Percentiles rank a stretch among this genome's conserved stretches.
Evolutionary conservation across 345 rosid species (phyloP).

Genomic region (Sapria himalayana): DNA sequence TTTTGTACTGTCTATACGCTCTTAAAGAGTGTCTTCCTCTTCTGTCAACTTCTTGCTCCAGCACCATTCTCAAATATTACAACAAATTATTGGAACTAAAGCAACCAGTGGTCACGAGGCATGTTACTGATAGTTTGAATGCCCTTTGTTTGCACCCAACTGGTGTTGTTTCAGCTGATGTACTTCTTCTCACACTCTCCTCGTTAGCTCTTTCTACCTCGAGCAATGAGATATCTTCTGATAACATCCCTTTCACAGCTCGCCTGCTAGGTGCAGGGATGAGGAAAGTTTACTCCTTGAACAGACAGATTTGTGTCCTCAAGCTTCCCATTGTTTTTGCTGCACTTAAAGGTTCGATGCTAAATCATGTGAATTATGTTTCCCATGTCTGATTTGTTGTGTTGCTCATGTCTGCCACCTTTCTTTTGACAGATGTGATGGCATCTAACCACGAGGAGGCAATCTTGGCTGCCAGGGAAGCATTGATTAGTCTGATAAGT

Average conservation of each 20-base stretch:
- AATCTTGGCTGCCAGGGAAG: slow-evolving; percentile 52
- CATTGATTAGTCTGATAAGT: slow-evolving; percentile 46
- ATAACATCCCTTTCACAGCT: slow-evolving; percentile 49
- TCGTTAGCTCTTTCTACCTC: slow-evolving; percentile 32
- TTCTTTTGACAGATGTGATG: slow-evolving; percentile 42
- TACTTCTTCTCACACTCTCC: slow-evolving; percentile 40
- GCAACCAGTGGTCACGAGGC: slow-evolving; percentile 44
- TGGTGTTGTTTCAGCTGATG: slow-evolving; percentile 41
- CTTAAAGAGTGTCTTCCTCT: slow-evolving; percentile 64
- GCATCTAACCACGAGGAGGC: slow-evolving; percentile 96
- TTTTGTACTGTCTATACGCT: slow-evolving; percentile 40
- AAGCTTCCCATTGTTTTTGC: slow-evolving; percentile 59
- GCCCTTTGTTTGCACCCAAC: slow-evolving; percentile 32
- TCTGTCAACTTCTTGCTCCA: slow-evolving; percentile 33
- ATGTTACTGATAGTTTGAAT: slow-evolving; percentile 50
- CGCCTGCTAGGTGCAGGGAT: slow-evolving; percentile 65
- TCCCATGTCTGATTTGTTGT: neutral
- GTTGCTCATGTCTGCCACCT: neutral
- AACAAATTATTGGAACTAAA: slow-evolving; percentile 40
- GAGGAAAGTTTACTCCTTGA: slow-evolving; percentile 37
- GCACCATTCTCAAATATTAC: slow-evolving; percentile 36
- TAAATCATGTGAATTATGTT: neutral
- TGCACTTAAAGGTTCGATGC: slow-evolving; percentile 50
- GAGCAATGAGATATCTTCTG: slow-evolving; percentile 40
- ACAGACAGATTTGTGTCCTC: slow-evolving; percentile 38